Percentiles rank a stretch among this genome's conserved stretches.
phyloP scores from a whole-genome alignment of 1,284 basidiomycete genomes.

The Moesziomyces aphidis region DNA sequence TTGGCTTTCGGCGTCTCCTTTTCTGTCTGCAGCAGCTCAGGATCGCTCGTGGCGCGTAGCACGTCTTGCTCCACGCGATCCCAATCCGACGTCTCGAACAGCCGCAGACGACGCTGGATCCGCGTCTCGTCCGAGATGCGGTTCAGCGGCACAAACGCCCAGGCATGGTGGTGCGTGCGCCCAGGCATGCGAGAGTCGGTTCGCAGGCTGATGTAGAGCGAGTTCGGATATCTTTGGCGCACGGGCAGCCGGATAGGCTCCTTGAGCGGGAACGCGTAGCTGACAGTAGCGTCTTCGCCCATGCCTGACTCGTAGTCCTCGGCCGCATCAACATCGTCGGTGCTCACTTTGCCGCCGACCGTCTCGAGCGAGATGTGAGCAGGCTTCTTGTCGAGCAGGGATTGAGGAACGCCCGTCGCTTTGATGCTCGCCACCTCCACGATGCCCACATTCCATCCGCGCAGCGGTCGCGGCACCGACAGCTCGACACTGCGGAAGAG shows the following conservation, averaged over 20 bases:
- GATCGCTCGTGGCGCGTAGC: slow-evolving; percentile 38
- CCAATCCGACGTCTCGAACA: slow-evolving; percentile 51
- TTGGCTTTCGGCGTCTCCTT: slow-evolving; percentile 11
- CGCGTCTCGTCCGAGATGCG: slow-evolving; percentile 49
- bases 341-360: slow-evolving; percentile 49
- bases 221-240: slow-evolving; percentile 46
- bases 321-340: slow-evolving; percentile 31
- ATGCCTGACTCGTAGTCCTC: slow-evolving; percentile 39
- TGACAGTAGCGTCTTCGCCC: slow-evolving; percentile 38
- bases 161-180: slow-evolving; percentile 43
- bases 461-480: slow-evolving; percentile 51
- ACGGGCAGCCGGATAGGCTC: slow-evolving; percentile 42
- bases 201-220: slow-evolving; percentile 49
- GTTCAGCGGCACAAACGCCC: slow-evolving; percentile 52
- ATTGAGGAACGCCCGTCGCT: slow-evolving; percentile 34
- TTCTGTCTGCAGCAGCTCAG: slow-evolving; percentile 27
- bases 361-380: slow-evolving; percentile 52
- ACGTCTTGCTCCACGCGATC: slow-evolving; percentile 54
- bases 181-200: slow-evolving; percentile 57
- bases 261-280: slow-evolving; percentile 45
- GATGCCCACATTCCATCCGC: slow-evolving; percentile 62
- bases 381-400: slow-evolving; percentile 46
- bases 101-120: slow-evolving; percentile 29
- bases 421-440: slow-evolving; percentile 49
- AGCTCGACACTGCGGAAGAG: slow-evolving; percentile 59